Percentiles rank a stretch among this genome's conserved stretches.
Conservation (phyloP, 176 grass and related monocot genomes). For the Guadua angustifolia region DNA sequence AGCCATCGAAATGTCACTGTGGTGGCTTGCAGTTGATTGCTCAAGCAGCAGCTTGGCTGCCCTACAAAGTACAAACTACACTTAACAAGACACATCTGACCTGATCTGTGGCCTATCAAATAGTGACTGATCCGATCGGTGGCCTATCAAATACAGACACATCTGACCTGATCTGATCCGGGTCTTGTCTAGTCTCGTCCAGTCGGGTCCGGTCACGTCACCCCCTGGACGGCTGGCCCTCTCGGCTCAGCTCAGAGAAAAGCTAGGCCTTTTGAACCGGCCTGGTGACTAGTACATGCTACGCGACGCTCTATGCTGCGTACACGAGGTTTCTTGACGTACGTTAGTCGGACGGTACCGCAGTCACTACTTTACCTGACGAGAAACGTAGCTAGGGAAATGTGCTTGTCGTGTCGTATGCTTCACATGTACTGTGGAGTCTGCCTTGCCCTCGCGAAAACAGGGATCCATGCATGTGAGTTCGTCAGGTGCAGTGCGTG, state of each 20-base stretch:
- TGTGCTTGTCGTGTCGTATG: not conserved
- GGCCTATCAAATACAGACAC: not conserved
- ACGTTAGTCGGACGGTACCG: not conserved
- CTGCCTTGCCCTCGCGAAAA: not conserved
- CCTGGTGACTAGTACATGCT: not conserved
- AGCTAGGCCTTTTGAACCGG: not conserved
- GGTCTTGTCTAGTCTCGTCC: slow-evolving; percentile 11
- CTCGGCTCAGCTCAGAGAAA: slow-evolving; percentile 24
- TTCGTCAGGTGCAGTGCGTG: not conserved
- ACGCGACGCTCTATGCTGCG: not conserved
- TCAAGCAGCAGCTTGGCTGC: not conserved
- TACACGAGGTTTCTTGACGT: not conserved
- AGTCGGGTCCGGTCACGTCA: slow-evolving; percentile 16
- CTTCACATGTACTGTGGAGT: too few species aligned
- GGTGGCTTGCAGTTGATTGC: too few species aligned
- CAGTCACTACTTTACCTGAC: not conserved
- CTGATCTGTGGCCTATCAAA: too few species aligned
- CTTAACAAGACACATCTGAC: too few species aligned
- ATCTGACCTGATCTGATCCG: not conserved
- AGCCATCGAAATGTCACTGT: not conserved
- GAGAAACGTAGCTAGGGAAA: not conserved
- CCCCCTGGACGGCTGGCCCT: not conserved
- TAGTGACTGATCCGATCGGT: too few species aligned
- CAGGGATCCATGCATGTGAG: slow-evolving; percentile 4
- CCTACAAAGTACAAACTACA: not conserved